phyloP scores from a whole-genome alignment of 768 basidiomycete species.

The Crepidotus variabilis region DNA sequence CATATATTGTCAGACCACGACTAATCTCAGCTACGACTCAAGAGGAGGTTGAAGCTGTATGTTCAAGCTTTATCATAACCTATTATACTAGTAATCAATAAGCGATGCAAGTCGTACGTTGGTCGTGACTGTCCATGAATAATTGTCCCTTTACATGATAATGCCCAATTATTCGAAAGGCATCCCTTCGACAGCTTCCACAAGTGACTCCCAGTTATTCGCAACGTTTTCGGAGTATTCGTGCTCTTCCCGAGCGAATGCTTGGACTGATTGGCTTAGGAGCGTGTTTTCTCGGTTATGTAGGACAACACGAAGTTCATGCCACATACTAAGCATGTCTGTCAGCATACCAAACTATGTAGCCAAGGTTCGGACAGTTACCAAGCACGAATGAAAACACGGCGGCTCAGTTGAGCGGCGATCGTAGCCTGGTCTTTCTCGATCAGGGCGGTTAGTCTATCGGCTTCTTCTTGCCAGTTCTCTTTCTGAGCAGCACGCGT shows the following conservation, averaged over 20 bases:
- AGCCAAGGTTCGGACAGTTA: conserved; percentile 28
- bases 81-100: too few relatives aligned
- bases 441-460: conserved; percentile 63
- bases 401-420: conserved; percentile 64
- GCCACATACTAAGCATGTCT: conserved; percentile 73
- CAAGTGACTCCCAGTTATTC: conserved; percentile 72
- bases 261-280: conserved; percentile 67
- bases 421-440: conserved; percentile 88
- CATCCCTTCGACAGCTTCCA: conserved; percentile 73
- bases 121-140: not conserved
- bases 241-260: conserved; percentile 72
- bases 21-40: too few relatives aligned
- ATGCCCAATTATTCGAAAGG: conserved; percentile 62
- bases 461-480: conserved; percentile 84
- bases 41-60: too few relatives aligned
- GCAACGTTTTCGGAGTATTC: conserved; percentile 60
- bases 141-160: not conserved
- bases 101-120: too few relatives aligned
- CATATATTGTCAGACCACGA: too few relatives aligned
- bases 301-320: conserved; percentile 88
- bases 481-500: conserved; percentile 70
- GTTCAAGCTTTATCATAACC: too few relatives aligned
- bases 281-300: conserved; percentile 89
- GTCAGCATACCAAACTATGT: conserved; percentile 2
- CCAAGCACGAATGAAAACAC: conserved; percentile 88